Base-by-base conservation (phyloP, 441 rosid genomes). In the Viola pubescens region DNA sequence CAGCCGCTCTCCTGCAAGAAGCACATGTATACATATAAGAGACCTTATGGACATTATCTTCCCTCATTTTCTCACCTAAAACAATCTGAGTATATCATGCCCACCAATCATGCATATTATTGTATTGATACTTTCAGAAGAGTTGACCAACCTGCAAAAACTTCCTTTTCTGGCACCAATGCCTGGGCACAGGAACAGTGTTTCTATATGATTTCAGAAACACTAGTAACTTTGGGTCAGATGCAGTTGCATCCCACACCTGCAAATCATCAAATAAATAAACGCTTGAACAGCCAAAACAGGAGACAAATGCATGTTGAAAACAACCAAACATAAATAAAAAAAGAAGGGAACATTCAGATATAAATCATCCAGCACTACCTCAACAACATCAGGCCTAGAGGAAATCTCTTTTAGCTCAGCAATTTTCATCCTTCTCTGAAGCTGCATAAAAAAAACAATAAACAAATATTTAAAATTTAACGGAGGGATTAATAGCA, bases 321-420 rank as follows among this genome's bases (percentile, higher is more conserved):
- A 13, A 48, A 9, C 5, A 47, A 52, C 43, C 13, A 38, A 13
- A 47, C 34, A 34, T 10, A 13, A 4, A 4, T 6, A n/a, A 4
- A 39, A 37, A 19, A 10, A 4, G 49, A 9, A 26, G 34, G 58
- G 38, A 55, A 56, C 41, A 6, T 44, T 42, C 37, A 5, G 7
- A 53, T 2, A 40, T 4, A 45, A 5, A 54, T 11, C n/a, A 47
- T 46, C 61, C 60, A 63, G 57, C 39, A 49, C 16, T 78, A 90
- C 99, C 95, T 94, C 99, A 51, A 94, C 99, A 14, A 94, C 97
- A 88, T 94, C 99, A 66, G 97, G 99, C 79, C 95, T 88, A 16
- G 95, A 76, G 64, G 90, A 87, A 7, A 88, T 85, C 72, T 91
- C 95, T 71, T 94, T 94, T 55, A 94, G 79, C 73, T 86, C 90